A percentile compares a stretch with the other conserved stretches of the same genome.
Evolutionary conservation across 768 basidiomycete genomes (phyloP).

Genomic region (Cantharellus anzutake): DNA sequence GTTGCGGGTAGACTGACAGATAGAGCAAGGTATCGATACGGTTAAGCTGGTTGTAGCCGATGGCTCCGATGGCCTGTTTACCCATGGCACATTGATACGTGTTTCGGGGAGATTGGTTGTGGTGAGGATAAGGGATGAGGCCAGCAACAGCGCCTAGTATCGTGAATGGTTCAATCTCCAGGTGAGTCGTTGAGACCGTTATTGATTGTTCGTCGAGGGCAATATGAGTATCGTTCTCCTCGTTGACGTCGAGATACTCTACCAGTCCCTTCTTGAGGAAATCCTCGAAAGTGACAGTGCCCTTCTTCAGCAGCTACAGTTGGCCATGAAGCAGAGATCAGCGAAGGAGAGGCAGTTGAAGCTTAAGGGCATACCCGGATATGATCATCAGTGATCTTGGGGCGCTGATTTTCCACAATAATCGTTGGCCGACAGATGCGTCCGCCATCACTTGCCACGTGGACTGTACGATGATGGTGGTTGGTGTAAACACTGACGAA

Average conservation of each 20-base stretch:
- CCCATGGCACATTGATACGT: conserved; percentile 99
- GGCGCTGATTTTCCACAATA: conserved; percentile 69
- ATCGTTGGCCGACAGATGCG: conserved; percentile 96
- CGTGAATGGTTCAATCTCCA: conserved; percentile 98
- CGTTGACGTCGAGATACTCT: conserved; percentile 97
- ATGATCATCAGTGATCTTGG: conserved; percentile 65
- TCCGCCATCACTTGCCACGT: conserved; percentile 93
- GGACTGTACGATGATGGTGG: conserved; percentile 83
- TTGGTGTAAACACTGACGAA: conserved; percentile 96
- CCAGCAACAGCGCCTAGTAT: conserved; percentile 94
- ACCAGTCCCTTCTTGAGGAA: conserved; percentile 84
- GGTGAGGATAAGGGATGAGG: conserved; percentile 96
- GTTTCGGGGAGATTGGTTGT: conserved; percentile 97
- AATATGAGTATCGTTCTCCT: conserved; percentile 95
- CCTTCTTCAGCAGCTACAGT: conserved; percentile 57
- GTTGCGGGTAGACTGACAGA: conserved; percentile 92
- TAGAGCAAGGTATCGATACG: conserved; percentile 98
- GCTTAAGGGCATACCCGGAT: conserved; percentile 35
- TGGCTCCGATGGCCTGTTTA: conserved; percentile 98
- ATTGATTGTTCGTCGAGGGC: conserved; percentile 87
- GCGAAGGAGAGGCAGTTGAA: neutral
- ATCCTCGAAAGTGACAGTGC: conserved; percentile 71
- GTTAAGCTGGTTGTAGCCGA: conserved; percentile 93
- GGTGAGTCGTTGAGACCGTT: conserved; percentile 66
- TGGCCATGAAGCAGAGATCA: conserved; percentile 3